phyloP scores from a whole-genome alignment of 2,329 filamentous ascomycete genomes.

The Fusarium algeriense region DNA sequence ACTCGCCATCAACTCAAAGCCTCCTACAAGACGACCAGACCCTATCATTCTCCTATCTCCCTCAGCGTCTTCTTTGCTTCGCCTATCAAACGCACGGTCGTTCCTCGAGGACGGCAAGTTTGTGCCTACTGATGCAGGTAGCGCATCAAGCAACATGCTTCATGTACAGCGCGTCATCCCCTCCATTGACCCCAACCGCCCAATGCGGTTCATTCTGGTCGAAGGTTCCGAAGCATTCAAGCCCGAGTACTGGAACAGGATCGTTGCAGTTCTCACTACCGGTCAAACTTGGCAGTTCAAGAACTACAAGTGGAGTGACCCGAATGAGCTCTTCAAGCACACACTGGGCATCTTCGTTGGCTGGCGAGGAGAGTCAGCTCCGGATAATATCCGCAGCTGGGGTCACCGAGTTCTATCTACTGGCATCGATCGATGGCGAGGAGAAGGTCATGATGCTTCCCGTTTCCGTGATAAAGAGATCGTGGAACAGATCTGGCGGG shows the following conservation, averaged over 20 bases:
- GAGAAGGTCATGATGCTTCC: conserved; percentile 64
- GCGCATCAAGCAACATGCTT: conserved; percentile 80
- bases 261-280: conserved; percentile 97
- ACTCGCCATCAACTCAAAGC: conserved; percentile 67
- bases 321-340: conserved; percentile 89
- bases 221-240: conserved; percentile 96
- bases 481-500: conserved; percentile 91
- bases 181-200: conserved; percentile 74
- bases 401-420: conserved; percentile 85
- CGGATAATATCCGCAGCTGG: conserved; percentile 84
- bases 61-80: conserved; percentile 92
- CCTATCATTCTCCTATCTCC: conserved; percentile 98
- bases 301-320: conserved; percentile 94
- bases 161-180: conserved; percentile 85
- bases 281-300: conserved; percentile 99
- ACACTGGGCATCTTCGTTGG: conserved; percentile 90
- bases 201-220: conserved; percentile 94
- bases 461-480: conserved; percentile 91
- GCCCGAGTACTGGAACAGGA: conserved; percentile 95
- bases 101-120: conserved; percentile 91
- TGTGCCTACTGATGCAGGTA: conserved; percentile 78
- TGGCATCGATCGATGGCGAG: conserved; percentile 85
- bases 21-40: conserved; percentile 67
- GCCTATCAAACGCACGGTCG: conserved; percentile 94
- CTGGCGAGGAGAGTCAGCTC: conserved; percentile 86